Evolutionary conservation across 129 eudicot species (phyloP), one percentile per base, ranked within the genome.

Genomic region (Flaveria trinervia): DNA sequence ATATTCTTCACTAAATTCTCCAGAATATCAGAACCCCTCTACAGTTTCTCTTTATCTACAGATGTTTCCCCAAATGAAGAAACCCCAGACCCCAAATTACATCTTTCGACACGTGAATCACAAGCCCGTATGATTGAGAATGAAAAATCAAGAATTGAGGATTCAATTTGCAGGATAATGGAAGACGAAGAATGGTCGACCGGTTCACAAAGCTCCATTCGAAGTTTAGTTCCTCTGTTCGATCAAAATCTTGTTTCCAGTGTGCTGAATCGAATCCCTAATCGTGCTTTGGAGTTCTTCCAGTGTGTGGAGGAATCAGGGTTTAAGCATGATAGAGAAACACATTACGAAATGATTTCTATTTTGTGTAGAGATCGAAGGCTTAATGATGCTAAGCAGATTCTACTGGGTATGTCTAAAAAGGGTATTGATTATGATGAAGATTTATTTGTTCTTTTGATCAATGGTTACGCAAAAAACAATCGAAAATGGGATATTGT

Each of bases 381-480:
- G 87, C 82, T 90, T 28, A 86, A 90, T 59, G 92, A 92, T 61
- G 96, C 96, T 23, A 76, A 94, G 82, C 80, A 88, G 72, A 85
- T 88, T 70, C 62, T 92, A 8, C 56, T 88, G 46, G 88, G 88
- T 75, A 86, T 86, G 86, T 88, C 89, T 8, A 50, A 84, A 57
- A 92, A 92, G 73, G 92, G 92, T 61, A 26, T 88, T 45, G 75
- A 83, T 13, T 88, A 80, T 72, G 92, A 90, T 83, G 98, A 92
- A 79, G 92, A 85, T 79, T 52, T 90, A 88, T 92, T 92, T 88
- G 85, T 89, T 74, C 41, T 81, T 74, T 22, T 90, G 86, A 86
- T 92, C 23, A 75, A 81, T 25, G 80, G 92, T 66, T 92, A 92
- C 56, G 92, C 92, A 1, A 81, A 84, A 80, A 83, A 76, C 51